Evolutionary conservation across 1,139 yeast species (phyloP), one percentile per base, ranked within the genome.

Genomic region (Debaryomyces coudertii): DNA sequence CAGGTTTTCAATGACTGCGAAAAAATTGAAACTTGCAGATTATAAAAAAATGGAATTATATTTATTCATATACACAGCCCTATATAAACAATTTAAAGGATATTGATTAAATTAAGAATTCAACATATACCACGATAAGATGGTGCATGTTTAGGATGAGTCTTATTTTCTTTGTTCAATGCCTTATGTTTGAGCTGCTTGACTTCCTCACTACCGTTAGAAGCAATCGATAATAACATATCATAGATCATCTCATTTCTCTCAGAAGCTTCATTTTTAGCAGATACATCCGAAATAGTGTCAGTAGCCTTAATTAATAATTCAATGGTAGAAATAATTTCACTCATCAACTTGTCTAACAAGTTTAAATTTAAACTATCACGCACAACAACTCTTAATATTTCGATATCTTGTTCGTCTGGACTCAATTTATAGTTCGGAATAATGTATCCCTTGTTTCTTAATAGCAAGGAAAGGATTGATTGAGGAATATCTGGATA

Each of bases 361-460:
- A 90, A 70, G 61, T 87, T 90, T 53, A 86, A 73, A 28, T 87
- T 77, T 62, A 90, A 69, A 41, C 86, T 83, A 55, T 79, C 80
- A 58, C 95, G 80, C 42, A 89, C 92, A 25, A 90, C 97, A 20
- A 90, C 90, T 62, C 97, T 80, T 54, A 90, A 74, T 47, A 90
- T 86, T 65, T 90, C 96, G 47, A 63, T 71, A 16, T 76, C 76
- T 15, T 60, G 60, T 50, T 72, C 79, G 49, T 62, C 60, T 24
- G 87, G 84, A 28, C 97, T 95, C 56, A 90, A 77, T 51, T 86
- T 90, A 67, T 90, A 90, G 73, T 90, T 90, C 51, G 97, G 97
- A 50, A 90, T 78, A 62, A 90, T 90, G 79, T 86, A 90, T 5
- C 96, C 96, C 61, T 85, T 83, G 65, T 81, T 82, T 63, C 97